These are phyloP conservation scores for Tephrocybe sp. DNA, from an alignment of 768 basidiomycete species.

Conservation along the genomic window DNA sequence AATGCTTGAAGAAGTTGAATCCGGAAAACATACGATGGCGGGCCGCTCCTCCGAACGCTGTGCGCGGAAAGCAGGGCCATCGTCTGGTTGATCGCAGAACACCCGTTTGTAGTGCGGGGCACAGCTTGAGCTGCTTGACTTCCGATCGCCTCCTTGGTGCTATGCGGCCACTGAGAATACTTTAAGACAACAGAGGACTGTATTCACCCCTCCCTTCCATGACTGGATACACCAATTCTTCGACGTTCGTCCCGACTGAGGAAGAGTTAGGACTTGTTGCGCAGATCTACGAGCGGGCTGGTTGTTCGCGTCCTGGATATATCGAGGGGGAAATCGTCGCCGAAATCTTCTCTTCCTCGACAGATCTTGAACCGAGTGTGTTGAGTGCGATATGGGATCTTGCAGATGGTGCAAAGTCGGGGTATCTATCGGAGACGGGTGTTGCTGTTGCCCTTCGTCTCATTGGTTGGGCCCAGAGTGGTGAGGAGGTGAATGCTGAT, in stretches of 20 bases:
- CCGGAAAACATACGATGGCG: too few relatives aligned
- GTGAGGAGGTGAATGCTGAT: slow-evolving; percentile 37
- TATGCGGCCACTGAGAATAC: too few relatives aligned
- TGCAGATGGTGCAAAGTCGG: slow-evolving; percentile 59
- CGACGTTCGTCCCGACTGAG: slow-evolving; percentile 20
- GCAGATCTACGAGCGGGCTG: slow-evolving; percentile 27
- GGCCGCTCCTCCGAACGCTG: too few relatives aligned
- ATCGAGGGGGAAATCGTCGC: slow-evolving; percentile 47
- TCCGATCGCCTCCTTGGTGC: too few relatives aligned
- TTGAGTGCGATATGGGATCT: slow-evolving; percentile 66
- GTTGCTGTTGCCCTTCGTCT: slow-evolving; percentile 60
- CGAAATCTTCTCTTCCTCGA: slow-evolving; percentile 54
- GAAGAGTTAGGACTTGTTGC: slow-evolving; percentile 30
- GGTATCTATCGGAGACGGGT: slow-evolving; percentile 52
- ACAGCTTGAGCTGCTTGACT: too few relatives aligned
- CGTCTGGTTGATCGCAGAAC: too few relatives aligned
- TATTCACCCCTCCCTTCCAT: too few relatives aligned
- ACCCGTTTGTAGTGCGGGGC: too few relatives aligned
- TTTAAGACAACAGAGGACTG: too few relatives aligned
- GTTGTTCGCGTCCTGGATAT: slow-evolving; percentile 20
- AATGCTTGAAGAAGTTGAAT: too few relatives aligned
- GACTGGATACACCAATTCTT: not conserved
- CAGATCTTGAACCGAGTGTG: slow-evolving; percentile 47
- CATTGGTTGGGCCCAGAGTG: slow-evolving; percentile 67
- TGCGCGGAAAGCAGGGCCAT: too few relatives aligned